These are phyloP conservation scores for Psidium guajava DNA, from an alignment of 345 rosid genomes.

Conservation along the genomic window DNA sequence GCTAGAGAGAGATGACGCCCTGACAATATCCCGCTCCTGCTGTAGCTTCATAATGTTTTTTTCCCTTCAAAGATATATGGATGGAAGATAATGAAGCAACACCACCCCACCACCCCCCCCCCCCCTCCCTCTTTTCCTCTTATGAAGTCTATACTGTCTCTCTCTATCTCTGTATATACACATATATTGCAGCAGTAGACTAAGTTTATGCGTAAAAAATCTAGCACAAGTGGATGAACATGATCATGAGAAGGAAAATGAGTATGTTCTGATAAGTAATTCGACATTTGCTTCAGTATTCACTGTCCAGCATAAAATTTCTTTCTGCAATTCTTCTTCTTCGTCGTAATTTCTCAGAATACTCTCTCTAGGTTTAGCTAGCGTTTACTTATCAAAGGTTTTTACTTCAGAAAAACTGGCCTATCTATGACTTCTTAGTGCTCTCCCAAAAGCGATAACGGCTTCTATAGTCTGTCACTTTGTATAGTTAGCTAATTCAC, in stretches of 20 bases:
- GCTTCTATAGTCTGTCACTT: background rate
- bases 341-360: background rate
- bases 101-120: too few relatives aligned
- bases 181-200: constrained; percentile 4
- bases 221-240: constrained; percentile 17
- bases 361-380: background rate
- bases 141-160: background rate
- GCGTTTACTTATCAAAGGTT: background rate
- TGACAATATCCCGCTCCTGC: constrained; percentile 1
- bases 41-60: constrained; percentile 18
- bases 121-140: too few relatives aligned
- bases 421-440: background rate
- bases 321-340: background rate
- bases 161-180: too few relatives aligned
- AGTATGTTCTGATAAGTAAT: constrained; percentile 5
- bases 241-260: constrained; percentile 11
- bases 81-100: constrained; percentile 1
- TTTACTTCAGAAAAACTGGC: background rate
- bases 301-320: constrained; percentile 13
- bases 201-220: background rate
- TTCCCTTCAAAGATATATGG: constrained; percentile 27
- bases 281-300: background rate
- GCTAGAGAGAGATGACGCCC: constrained; percentile 1
- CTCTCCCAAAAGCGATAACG: background rate
- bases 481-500: background rate